Base-by-base conservation (phyloP, 140 eudicot species). In the Stevia rebaudiana region DNA sequence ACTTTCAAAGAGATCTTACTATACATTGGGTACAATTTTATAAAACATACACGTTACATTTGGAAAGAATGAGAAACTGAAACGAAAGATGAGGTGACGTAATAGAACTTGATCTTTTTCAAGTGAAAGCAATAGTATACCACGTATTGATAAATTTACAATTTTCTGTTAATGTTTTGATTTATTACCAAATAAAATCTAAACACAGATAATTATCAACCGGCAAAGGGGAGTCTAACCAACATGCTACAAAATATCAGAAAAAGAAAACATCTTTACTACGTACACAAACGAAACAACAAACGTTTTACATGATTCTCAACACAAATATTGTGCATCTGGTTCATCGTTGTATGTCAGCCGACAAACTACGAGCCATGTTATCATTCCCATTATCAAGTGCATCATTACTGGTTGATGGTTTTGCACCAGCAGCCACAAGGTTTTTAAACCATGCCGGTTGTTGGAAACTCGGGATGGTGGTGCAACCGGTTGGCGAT, bases 381-480 rank as follows among this genome's bases (percentile, higher is more conserved):
- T 57, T 60, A 5, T 75, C 79, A 1, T 75, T 71, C 1, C 67
- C 67, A 62, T 68, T 74, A 49, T 81, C 85, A 35, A 80, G 65
- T 11, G 76, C 67, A 53, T 12, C 25, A 25, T 78, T 59, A 63
- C 92, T 81, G 50, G 72, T 63, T 9, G 95, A 82, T 19, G 94
- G 94, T 76, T 79, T 87, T 43, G 82, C 85, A 43, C 95, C 95
- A 13, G 81, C 68, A 10, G 88, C 44, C 55, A 82, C 75, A 52
- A 87, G 80, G 75, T 82, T 84, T 71, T 80, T 80, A 52, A 87
- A 80, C 95, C 95, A 87, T 39, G 79, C 36, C 22, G 72, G 84
- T 63, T 64, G 78, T 35, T 87, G 88, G 54, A 81, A 66, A 46
- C 67, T 66, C 16, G 85, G 80, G 21, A 17, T 53, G 25, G 83